Evolutionary conservation across 345 rosid genomes (phyloP).

Genomic region (Arabidopsis suecica): DNA sequence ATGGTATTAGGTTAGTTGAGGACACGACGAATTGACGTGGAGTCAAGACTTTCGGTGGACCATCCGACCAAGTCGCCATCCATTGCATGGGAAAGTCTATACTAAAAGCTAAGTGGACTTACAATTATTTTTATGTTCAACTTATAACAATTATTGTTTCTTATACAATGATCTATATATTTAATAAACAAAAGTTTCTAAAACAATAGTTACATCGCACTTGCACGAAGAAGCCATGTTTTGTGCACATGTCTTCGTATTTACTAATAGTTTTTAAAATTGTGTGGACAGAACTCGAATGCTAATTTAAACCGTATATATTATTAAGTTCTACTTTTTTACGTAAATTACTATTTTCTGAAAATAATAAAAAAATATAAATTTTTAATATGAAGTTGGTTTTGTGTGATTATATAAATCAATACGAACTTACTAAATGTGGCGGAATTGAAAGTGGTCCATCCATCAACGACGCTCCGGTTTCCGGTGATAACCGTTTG

Average conservation of each 20-base stretch:
- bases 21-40: slow-evolving; percentile 43
- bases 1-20: slow-evolving; percentile 34
- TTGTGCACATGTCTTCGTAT: slow-evolving; percentile 25
- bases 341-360: neutral
- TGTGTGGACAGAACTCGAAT: slow-evolving; percentile 26
- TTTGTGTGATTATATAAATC: neutral
- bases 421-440: slow-evolving; percentile 57
- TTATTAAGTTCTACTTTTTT: neutral
- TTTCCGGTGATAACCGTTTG: slow-evolving; percentile 84
- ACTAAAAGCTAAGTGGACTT: slow-evolving; percentile 12
- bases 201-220: slow-evolving; percentile 34
- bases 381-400: neutral
- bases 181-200: neutral
- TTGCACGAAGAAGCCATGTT: slow-evolving; percentile 38
- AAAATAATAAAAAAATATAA: neutral
- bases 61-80: slow-evolving; percentile 42
- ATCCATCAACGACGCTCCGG: slow-evolving; percentile 78
- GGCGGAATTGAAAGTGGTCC: slow-evolving; percentile 95
- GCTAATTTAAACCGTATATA: neutral
- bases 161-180: neutral
- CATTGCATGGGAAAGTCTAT: slow-evolving; percentile 33
- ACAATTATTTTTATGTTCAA: slow-evolving; percentile 16
- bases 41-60: slow-evolving; percentile 40
- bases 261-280: neutral
- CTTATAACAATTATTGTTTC: neutral